phyloP scores from a whole-genome alignment of 2,329 filamentous ascomycete genomes.

The Fusarium verrucosum region DNA sequence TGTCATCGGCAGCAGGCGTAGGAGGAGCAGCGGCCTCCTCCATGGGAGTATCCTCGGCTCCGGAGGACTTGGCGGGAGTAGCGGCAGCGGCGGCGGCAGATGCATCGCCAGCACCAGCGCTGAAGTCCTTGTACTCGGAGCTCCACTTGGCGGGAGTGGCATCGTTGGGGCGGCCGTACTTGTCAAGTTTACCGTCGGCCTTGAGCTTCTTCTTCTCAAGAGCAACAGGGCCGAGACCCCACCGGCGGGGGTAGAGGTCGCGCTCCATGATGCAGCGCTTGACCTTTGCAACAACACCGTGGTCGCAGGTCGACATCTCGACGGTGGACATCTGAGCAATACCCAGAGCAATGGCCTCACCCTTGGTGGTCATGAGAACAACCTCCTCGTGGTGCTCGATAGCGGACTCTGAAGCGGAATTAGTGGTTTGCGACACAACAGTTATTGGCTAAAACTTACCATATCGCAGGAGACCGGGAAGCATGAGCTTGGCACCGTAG shows the following conservation, averaged over 20 bases:
- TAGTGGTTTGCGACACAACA: constrained; percentile 37
- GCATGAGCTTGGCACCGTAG: constrained; percentile 99
- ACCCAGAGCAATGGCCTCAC: constrained; percentile 95
- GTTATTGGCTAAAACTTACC: constrained; percentile 61
- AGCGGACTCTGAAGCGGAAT: constrained; percentile 70
- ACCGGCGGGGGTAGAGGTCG: constrained; percentile 94
- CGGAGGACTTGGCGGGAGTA: constrained; percentile 50
- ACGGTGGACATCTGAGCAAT: constrained; percentile 98
- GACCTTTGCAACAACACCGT: constrained; percentile 97
- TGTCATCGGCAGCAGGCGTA: constrained; percentile 59
- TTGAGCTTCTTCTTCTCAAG: constrained; percentile 99
- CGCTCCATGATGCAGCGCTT: constrained; percentile 99
- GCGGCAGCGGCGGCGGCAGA: constrained; percentile 56
- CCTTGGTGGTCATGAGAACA: constrained; percentile 98
- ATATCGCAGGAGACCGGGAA: constrained; percentile 93
- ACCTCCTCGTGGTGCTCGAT: constrained; percentile 97
- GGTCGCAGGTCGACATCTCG: constrained; percentile 95
- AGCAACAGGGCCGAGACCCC: constrained; percentile 93
- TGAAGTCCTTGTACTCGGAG: constrained; percentile 90
- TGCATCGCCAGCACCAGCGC: constrained; percentile 63
- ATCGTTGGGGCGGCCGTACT: constrained; percentile 93
- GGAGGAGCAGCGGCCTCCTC: constrained; percentile 50
- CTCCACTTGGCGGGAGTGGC: constrained; percentile 94
- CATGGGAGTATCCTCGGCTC: constrained; percentile 52
- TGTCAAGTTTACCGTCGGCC: constrained; percentile 96